Evolutionary conservation across 2,329 filamentous ascomycete genomes (phyloP).

Genomic region (Alternaria arborescens): DNA sequence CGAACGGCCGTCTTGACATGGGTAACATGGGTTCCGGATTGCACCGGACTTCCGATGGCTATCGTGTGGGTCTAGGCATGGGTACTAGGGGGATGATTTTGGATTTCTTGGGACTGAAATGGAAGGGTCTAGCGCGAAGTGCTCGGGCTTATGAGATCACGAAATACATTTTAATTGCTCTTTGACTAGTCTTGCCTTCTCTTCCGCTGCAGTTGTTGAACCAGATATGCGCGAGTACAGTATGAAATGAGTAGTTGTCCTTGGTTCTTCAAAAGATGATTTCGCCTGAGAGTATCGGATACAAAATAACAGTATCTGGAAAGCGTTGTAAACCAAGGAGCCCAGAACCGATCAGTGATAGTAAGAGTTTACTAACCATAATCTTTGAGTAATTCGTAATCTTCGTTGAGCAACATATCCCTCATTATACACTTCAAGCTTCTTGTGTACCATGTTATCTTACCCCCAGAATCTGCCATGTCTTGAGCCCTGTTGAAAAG

Average conservation of each 20-base stretch:
- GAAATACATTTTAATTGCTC: constrained; percentile 29
- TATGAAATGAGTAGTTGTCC: no score
- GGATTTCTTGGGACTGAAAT: constrained; percentile 10
- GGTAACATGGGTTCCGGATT: not conserved
- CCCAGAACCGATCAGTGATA: not conserved
- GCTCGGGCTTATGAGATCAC: constrained; percentile 48
- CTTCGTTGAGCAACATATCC: not conserved
- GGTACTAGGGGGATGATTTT: not conserved
- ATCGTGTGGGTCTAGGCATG: constrained; percentile 3
- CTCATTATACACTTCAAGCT: not conserved
- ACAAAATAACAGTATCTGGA: constrained; percentile 9
- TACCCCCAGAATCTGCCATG: no score
- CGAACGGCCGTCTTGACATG: constrained; percentile 2
- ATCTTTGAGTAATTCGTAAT: constrained; percentile 8
- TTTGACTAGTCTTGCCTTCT: not conserved
- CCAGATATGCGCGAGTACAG: no score
- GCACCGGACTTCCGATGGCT: constrained; percentile 5
- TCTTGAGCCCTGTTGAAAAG: no score
- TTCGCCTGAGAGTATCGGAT: constrained; percentile 11
- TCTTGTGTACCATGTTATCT: not conserved
- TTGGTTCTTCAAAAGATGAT: not conserved
- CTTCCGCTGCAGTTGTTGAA: not conserved
- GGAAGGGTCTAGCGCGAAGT: constrained; percentile 42
- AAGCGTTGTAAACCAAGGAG: not conserved
- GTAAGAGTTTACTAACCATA: constrained; percentile 7